Evolutionary conservation across 2,329 filamentous ascomycete genomes (phyloP).

Genomic region (Dactylellina haptotyla): DNA sequence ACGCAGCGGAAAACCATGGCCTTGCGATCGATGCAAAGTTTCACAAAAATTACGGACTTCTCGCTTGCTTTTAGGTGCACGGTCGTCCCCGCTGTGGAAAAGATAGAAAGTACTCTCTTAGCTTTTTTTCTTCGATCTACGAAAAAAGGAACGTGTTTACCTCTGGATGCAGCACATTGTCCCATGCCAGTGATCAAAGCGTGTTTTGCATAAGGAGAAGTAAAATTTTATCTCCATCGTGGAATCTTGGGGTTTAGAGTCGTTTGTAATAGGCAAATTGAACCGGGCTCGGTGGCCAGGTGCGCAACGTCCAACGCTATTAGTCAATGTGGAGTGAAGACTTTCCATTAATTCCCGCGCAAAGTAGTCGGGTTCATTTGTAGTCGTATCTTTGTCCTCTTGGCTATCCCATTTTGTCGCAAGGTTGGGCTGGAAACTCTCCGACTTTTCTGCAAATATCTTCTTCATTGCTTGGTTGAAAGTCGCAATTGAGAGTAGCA

Average conservation of each 20-base stretch:
- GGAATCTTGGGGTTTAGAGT: neutral
- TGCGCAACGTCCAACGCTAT: neutral
- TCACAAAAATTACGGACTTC: slow-evolving; percentile 3
- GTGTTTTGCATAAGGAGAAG: neutral
- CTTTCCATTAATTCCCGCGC: neutral
- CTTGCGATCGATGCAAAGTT: neutral
- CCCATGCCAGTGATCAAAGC: neutral
- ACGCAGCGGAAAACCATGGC: neutral
- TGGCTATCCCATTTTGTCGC: too few species aligned
- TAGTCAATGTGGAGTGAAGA: too few species aligned
- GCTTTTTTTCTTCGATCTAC: neutral
- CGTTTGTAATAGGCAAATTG: neutral
- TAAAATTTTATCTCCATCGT: neutral
- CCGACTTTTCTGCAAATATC: too few species aligned
- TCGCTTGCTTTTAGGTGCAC: neutral
- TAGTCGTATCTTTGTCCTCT: too few species aligned
- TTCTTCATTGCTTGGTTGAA: too few species aligned
- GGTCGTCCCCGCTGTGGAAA: too few species aligned
- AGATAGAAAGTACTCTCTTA: too few species aligned
- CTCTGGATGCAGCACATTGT: slow-evolving; percentile 3
- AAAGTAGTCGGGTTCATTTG: too few species aligned
- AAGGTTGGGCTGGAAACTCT: too few species aligned
- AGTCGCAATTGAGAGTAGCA: too few species aligned
- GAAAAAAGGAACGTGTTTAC: neutral
- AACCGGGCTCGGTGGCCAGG: slow-evolving; percentile 9